Evolutionary conservation across 164 flowering plant genomes (phyloP).

Genomic region (Vitis rupestris): DNA sequence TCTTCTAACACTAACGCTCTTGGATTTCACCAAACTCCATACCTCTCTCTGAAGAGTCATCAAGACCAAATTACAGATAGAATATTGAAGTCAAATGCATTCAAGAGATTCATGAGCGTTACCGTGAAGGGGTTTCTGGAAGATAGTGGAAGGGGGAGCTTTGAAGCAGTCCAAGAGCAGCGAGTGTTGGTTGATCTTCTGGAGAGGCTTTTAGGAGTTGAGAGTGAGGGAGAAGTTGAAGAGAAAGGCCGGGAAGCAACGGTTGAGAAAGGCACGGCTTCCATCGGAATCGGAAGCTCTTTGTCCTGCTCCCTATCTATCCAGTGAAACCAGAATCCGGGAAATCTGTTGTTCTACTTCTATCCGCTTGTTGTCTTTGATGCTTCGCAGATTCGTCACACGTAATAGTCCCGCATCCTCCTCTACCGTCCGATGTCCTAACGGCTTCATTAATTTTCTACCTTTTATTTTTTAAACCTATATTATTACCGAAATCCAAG

Average conservation of each 20-base stretch:
- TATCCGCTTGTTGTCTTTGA: constrained; percentile 3
- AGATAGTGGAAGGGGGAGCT: constrained; percentile 30
- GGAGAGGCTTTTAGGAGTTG: constrained; percentile 12
- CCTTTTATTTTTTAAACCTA: no score
- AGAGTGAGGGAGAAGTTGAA: constrained; percentile 14
- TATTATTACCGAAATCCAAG: no score
- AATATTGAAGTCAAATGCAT: not conserved
- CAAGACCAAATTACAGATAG: not conserved
- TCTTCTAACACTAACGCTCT: constrained; percentile 28
- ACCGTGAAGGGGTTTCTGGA: constrained; percentile 48
- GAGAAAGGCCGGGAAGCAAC: constrained; percentile 60
- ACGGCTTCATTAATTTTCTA: no score
- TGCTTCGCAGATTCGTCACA: not conserved
- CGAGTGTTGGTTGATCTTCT: constrained; percentile 12
- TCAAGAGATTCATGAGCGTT: constrained; percentile 8
- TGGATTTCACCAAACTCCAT: constrained; percentile 67
- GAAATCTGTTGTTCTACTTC: constrained; percentile 12
- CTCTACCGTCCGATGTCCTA: not conserved
- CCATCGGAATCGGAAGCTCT: constrained; percentile 34
- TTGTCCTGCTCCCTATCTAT: not conserved
- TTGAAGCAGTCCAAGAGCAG: constrained; percentile 43
- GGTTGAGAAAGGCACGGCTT: constrained; percentile 44
- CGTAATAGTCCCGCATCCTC: not conserved
- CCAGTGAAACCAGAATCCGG: not conserved
- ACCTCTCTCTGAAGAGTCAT: constrained; percentile 47